Percentiles rank a stretch among this genome's conserved stretches.
Conservation (phyloP, 78 protist genomes). For the Speleostelium caveatum region DNA sequence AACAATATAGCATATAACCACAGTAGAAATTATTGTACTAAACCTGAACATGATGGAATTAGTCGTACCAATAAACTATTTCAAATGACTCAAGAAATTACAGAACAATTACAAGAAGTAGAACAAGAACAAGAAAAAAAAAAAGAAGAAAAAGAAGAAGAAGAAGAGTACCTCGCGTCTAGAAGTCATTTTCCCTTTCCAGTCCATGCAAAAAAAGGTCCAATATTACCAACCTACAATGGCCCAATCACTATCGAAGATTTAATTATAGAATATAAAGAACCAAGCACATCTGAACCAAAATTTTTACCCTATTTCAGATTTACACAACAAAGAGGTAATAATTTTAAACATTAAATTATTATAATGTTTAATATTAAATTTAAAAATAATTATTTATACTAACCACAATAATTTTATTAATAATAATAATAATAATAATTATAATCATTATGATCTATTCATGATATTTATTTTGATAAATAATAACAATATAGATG, state of each 20-base stretch:
- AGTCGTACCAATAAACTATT: not conserved
- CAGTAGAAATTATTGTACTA: too few relatives aligned
- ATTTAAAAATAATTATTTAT: not conserved
- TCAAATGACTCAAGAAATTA: conserved; percentile 3
- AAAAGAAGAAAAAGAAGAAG: not conserved
- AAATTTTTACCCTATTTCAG: conserved; percentile 31
- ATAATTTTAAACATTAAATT: not conserved
- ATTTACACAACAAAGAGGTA: conserved; percentile 65
- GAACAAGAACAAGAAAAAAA: not conserved
- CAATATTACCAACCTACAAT: conserved; percentile 10
- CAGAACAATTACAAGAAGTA: conserved; percentile 1
- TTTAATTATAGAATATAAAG: conserved; percentile 25
- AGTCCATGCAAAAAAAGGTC: too few relatives aligned
- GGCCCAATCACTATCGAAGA: conserved; percentile 23
- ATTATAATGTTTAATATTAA: not conserved
- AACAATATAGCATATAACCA: too few relatives aligned
- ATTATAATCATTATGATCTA: not conserved
- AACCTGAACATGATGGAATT: too few relatives aligned
- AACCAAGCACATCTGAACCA: not conserved
- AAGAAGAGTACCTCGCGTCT: not conserved
- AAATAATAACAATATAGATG: conserved; percentile 45
- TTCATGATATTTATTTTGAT: not conserved
- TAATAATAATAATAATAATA: not conserved
- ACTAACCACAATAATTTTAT: not conserved
- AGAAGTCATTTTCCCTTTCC: not conserved